Base-by-base conservation (phyloP, 106 monocot species). In the Dendrobium catenatum region DNA sequence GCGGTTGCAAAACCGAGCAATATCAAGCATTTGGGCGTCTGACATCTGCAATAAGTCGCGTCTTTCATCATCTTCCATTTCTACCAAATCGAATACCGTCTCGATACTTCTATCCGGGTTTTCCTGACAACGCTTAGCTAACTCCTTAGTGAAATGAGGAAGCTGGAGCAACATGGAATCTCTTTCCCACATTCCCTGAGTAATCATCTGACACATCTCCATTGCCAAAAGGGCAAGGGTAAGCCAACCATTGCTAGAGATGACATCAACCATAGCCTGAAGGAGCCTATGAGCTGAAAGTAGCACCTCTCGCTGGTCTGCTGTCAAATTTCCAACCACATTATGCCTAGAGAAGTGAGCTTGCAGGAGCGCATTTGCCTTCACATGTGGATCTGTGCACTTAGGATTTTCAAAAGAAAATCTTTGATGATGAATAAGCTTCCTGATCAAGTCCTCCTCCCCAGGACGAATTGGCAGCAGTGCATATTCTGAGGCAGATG, bases 191-290 rank as follows among this genome's bases (percentile, higher is more conserved):
- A 95, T 91, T 9, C 92, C 98, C 72, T 99, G 99, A 17, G 99
- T 99, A 41, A 99, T 92, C 99, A 99, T 99, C 55, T 99, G 99
- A 73, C 95, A 93, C 55, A 99, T 33, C 68, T 99, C 99, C 99
- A 99, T 99, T 18, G 95, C 89, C 9, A 79, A 44, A 22, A 99
- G 80, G 68, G 95, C 91, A 37, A 93, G 88, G 73, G 24, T 87
- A 11, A 95, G 87, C 95, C 95, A 99, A 15, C 95, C 99, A 72
- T 93, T 99, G 85, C 93, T 95, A 19, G 99, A 95, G 56, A 99
- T 93, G n/a, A 95, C 99, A 84, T 99, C 99, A 49, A 99, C 93
- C 95, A 95, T 90, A 19, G 99, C 93, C 73, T 93, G 95, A 74
- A 99, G 87, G 76, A 99, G 80, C 29, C 95, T 86, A 58, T 94